Percentiles rank a stretch among this genome's conserved stretches.
These are phyloP conservation scores for Dalbergia cultrata DNA, from an alignment of 306 rosid species.

Conservation along the genomic window DNA sequence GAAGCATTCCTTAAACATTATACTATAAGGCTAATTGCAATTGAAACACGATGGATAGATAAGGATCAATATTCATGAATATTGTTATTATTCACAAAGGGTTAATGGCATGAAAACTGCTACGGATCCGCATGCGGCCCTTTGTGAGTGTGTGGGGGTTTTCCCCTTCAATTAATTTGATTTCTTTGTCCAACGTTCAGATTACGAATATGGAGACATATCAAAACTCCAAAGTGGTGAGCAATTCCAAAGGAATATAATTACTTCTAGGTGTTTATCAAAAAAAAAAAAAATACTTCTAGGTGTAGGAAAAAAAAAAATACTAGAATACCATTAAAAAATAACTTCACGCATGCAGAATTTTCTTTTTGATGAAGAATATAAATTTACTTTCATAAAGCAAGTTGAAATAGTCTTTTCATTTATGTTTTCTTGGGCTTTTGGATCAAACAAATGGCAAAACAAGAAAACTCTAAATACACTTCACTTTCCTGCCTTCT, in stretches of 20 bases:
- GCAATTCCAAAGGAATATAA: not conserved
- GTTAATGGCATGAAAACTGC: not conserved
- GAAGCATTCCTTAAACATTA: too few relatives aligned
- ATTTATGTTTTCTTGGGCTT: too few relatives aligned
- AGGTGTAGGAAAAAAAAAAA: too few relatives aligned
- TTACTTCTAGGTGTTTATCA: too few relatives aligned
- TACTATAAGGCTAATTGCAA: too few relatives aligned
- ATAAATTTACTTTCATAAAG: not conserved
- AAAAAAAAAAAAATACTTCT: too few relatives aligned
- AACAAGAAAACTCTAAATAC: not conserved
- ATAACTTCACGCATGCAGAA: not conserved
- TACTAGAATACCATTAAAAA: too few relatives aligned
- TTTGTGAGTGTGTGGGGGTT: too few relatives aligned
- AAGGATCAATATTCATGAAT: not conserved
- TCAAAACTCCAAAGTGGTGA: not conserved
- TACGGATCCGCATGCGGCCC: too few relatives aligned
- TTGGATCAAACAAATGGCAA: not conserved
- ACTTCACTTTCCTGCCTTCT: not conserved
- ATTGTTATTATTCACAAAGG: not conserved
- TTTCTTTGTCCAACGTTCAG: not conserved
- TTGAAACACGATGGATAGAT: not conserved
- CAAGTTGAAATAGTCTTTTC: too few relatives aligned
- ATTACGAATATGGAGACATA: not conserved
- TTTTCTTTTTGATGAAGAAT: too few relatives aligned
- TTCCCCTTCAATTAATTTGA: not conserved